A percentile compares a stretch with the other conserved stretches of the same genome.
Evolutionary conservation across 2,329 filamentous ascomycete species (phyloP).

Genomic region (Didymella segeticola): DNA sequence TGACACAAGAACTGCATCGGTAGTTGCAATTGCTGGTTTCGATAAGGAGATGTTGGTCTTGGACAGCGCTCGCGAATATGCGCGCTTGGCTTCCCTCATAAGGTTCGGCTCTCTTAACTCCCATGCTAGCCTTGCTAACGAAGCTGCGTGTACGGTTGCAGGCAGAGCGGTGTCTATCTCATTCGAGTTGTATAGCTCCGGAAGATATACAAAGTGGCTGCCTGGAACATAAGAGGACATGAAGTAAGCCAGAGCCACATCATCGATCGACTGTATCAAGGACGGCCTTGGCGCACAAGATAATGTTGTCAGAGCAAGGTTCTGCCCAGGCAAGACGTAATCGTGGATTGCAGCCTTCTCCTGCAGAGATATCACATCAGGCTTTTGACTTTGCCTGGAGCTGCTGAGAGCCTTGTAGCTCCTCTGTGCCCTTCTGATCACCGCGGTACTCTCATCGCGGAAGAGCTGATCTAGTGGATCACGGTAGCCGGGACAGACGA

Average conservation of each 20-base stretch:
- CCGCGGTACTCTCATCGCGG: conserved; percentile 22
- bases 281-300: not conserved
- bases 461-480: conserved; percentile 21
- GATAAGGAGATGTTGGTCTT: conserved; percentile 20
- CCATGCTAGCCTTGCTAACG: conserved; percentile 19
- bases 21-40: conserved; percentile 1
- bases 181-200: conserved; percentile 5
- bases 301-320: not conserved
- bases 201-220: conserved; percentile 28
- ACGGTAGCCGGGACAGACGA: conserved; percentile 25
- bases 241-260: conserved; percentile 20
- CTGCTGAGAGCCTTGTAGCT: conserved; percentile 1
- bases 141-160: conserved; percentile 17
- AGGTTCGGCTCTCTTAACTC: conserved; percentile 9
- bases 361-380: not conserved
- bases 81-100: conserved; percentile 13
- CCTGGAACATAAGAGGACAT: conserved; percentile 25
- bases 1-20: conserved; percentile 21
- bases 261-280: conserved; percentile 2
- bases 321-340: not conserved
- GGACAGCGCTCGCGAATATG: conserved; percentile 16
- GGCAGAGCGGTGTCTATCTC: not conserved
- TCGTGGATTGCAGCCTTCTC: too few relatives aligned
- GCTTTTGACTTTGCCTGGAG: not conserved
- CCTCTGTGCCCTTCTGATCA: conserved; percentile 16